Conservation (phyloP, 2,329 filamentous ascomycete genomes). For the Penicillium expansum region DNA sequence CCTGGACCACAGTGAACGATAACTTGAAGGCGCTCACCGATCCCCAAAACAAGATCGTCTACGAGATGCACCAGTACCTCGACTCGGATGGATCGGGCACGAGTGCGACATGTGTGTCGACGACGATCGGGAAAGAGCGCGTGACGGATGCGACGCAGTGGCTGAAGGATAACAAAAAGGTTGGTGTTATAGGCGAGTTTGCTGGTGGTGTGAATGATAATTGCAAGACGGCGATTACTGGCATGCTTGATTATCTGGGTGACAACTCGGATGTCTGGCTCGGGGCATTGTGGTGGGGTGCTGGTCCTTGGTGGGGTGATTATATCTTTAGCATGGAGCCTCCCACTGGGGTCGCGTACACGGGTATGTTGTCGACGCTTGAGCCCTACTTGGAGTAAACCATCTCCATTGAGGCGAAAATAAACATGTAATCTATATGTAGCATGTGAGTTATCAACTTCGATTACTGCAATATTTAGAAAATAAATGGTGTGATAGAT, state of each 20-base stretch:
- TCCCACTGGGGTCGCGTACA: constrained; percentile 44
- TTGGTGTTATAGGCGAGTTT: constrained; percentile 55
- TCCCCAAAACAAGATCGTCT: constrained; percentile 54
- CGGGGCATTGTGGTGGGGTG: constrained; percentile 56
- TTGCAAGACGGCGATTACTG: constrained; percentile 51
- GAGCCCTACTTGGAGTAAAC: constrained; percentile 21
- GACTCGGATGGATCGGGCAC: constrained; percentile 57
- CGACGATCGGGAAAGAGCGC: constrained; percentile 55
- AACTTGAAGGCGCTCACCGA: constrained; percentile 52
- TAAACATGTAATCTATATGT: neutral
- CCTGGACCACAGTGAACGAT: constrained; percentile 47
- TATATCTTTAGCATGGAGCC: constrained; percentile 55
- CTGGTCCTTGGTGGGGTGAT: constrained; percentile 52
- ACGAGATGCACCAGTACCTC: constrained; percentile 63
- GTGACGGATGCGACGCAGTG: constrained; percentile 52
- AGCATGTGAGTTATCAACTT: neutral
- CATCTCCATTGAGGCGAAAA: neutral
- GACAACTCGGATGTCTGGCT: constrained; percentile 54
- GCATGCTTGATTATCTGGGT: constrained; percentile 50
- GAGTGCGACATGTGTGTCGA: constrained; percentile 49
- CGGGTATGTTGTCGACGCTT: constrained; percentile 28
- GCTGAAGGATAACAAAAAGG: constrained; percentile 54
- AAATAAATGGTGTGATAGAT: neutral
- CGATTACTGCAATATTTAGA: neutral
- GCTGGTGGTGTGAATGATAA: constrained; percentile 52